phyloP scores from a whole-genome alignment of 2,329 filamentous ascomycete genomes.

The Akanthomyces dipterigenus region DNA sequence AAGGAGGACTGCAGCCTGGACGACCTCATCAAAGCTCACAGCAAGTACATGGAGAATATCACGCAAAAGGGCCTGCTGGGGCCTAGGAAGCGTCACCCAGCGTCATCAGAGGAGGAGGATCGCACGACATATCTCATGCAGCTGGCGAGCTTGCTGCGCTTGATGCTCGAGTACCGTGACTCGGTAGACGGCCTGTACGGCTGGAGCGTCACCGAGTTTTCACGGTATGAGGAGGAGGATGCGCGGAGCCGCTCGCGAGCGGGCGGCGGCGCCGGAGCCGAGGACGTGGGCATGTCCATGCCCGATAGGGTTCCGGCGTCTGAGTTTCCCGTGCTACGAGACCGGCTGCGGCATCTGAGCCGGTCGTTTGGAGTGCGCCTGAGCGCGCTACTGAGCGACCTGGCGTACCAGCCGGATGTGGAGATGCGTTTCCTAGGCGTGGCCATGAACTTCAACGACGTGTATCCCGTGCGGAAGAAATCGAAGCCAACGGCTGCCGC shows the following conservation, averaged over 20 bases:
- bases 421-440: constrained; percentile 95
- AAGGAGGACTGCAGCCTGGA: constrained; percentile 88
- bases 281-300: constrained; percentile 27
- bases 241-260: constrained; percentile 61
- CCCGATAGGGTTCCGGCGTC: constrained; percentile 51
- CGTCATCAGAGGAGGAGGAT: constrained; percentile 48
- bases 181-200: constrained; percentile 90
- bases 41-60: constrained; percentile 83
- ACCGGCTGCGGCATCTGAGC: constrained; percentile 65
- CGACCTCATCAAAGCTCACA: constrained; percentile 88
- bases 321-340: constrained; percentile 67
- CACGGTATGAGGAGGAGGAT: constrained; percentile 76
- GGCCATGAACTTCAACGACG: constrained; percentile 98
- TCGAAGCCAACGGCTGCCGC: neutral
- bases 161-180: constrained; percentile 91
- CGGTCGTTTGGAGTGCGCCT: constrained; percentile 70
- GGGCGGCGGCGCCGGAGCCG: constrained; percentile 20
- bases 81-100: constrained; percentile 39
- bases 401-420: constrained; percentile 87
- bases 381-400: constrained; percentile 76
- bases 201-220: constrained; percentile 92
- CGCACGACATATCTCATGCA: constrained; percentile 77
- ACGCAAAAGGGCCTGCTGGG: constrained; percentile 93
- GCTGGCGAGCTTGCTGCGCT: constrained; percentile 83
- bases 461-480: constrained; percentile 45